These are phyloP conservation scores for Theileria orientalis DNA, from an alignment of 169 alveolate genomes.

Conservation along the genomic window DNA sequence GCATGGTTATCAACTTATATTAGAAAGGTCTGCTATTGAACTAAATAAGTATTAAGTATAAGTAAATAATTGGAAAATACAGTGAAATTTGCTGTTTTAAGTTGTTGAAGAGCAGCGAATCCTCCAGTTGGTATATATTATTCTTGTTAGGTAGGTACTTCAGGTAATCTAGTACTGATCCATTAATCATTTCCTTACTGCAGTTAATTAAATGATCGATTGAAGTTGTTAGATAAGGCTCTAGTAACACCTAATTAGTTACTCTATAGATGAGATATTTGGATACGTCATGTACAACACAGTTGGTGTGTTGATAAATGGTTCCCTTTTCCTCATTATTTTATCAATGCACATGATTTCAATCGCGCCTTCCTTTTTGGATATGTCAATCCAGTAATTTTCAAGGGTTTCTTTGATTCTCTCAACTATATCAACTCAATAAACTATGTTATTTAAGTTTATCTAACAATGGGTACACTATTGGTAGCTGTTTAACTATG, in stretches of 20 bases:
- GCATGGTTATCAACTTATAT: background rate
- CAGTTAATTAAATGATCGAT: too few species aligned
- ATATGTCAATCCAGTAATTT: constrained; percentile 2
- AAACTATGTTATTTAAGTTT: too few species aligned
- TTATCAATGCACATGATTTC: constrained; percentile 3
- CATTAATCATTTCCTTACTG: constrained; percentile 20
- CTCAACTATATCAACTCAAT: constrained; percentile 15
- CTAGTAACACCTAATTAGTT: too few species aligned
- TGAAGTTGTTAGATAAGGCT: background rate
- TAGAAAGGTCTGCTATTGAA: too few species aligned
- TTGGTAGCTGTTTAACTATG: background rate
- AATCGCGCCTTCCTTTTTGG: constrained; percentile 1
- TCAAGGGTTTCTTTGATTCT: constrained; percentile 4
- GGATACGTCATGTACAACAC: constrained; percentile 4
- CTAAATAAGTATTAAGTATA: too few species aligned
- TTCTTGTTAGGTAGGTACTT: constrained; percentile 4
- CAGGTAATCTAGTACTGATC: constrained; percentile 15
- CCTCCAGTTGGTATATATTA: constrained; percentile 21
- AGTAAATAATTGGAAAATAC: background rate
- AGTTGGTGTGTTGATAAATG: background rate
- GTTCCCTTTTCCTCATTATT: constrained; percentile 21
- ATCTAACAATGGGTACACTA: background rate
- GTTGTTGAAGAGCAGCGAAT: background rate
- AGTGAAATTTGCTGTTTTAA: constrained; percentile 12
- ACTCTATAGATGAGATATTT: background rate